A percentile compares a stretch with the other conserved stretches of the same genome.
phyloP scores from a whole-genome alignment of 1,284 basidiomycete genomes.

The Ceratorhiza oryzae-sativae region DNA sequence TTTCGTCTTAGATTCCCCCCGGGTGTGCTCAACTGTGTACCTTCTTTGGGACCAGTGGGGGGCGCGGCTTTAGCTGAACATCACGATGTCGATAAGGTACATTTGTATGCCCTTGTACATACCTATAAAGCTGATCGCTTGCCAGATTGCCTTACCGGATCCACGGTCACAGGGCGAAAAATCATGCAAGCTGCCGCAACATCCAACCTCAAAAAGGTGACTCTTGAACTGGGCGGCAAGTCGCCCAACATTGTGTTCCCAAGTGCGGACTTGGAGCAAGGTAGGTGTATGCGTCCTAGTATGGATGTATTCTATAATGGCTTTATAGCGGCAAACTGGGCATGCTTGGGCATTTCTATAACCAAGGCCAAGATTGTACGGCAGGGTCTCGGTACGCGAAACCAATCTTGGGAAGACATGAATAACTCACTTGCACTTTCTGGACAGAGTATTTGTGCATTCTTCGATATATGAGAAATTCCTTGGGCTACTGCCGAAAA shows the following conservation, averaged over 20 bases:
- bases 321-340: slow-evolving; percentile 77
- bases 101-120: background rate
- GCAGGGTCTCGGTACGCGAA: slow-evolving; percentile 69
- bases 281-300: background rate
- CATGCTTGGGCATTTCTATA: slow-evolving; percentile 84
- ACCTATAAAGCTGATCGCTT: slow-evolving; percentile 43
- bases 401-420: background rate
- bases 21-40: slow-evolving; percentile 90
- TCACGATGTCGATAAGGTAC: slow-evolving; percentile 76
- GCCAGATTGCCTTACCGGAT: slow-evolving; percentile 56
- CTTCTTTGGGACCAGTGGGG: slow-evolving; percentile 81
- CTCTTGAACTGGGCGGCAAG: slow-evolving; percentile 62
- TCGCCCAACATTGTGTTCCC: slow-evolving; percentile 56
- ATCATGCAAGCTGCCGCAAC: slow-evolving; percentile 60
- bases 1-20: slow-evolving; percentile 74
- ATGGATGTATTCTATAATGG: too few relatives aligned
- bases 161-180: slow-evolving; percentile 58
- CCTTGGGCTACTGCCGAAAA: slow-evolving; percentile 68
- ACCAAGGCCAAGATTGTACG: slow-evolving; percentile 86
- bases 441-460: slow-evolving; percentile 76
- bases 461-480: slow-evolving; percentile 87
- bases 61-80: slow-evolving; percentile 85
- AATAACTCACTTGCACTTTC: slow-evolving; percentile 34
- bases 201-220: slow-evolving; percentile 57
- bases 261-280: slow-evolving; percentile 69